These are phyloP conservation scores for Myriangium duriaei DNA, from an alignment of 2,329 filamentous ascomycete species.

Conservation along the genomic window DNA sequence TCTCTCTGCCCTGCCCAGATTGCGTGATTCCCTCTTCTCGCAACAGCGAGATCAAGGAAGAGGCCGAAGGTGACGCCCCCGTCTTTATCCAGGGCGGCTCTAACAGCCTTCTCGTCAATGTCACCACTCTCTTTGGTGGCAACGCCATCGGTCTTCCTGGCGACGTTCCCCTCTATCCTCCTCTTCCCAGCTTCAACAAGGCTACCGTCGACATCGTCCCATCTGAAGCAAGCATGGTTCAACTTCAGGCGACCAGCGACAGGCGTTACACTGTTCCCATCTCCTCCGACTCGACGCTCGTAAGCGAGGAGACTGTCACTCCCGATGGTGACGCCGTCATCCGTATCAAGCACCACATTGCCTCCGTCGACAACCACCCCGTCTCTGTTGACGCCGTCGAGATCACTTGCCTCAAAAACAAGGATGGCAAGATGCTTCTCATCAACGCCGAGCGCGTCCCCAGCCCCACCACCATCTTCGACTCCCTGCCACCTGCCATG, in stretches of 20 bases:
- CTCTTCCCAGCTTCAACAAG: constrained; percentile 34
- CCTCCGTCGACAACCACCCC: constrained; percentile 41
- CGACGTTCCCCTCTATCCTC: constrained; percentile 46
- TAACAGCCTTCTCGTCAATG: constrained; percentile 34
- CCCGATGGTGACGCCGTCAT: constrained; percentile 42
- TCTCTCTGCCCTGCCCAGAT: constrained; percentile 42
- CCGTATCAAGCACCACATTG: constrained; percentile 44
- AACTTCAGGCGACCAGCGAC: constrained; percentile 17
- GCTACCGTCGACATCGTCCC: constrained; percentile 8
- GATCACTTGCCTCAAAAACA: constrained; percentile 50
- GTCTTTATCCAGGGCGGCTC: constrained; percentile 22
- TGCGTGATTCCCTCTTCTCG: constrained; percentile 35
- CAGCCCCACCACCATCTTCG: constrained; percentile 17
- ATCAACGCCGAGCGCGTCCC: constrained; percentile 28
- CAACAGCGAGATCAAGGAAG: constrained; percentile 14
- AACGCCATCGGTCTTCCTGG: constrained; percentile 42
- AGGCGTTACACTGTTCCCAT: constrained; percentile 21
- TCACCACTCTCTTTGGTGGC: constrained; percentile 38
- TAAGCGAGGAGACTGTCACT: constrained; percentile 34
- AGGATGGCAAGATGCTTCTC: constrained; percentile 44
- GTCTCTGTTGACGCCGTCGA: constrained; percentile 45
- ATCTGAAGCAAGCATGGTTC: constrained; percentile 12
- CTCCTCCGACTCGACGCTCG: constrained; percentile 23
- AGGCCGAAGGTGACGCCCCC: constrained; percentile 14
- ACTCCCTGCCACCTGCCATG: constrained; percentile 15